These are phyloP conservation scores for Meyerozyma guilliermondii DNA, from an alignment of 1,139 yeast species.

Conservation along the genomic window DNA sequence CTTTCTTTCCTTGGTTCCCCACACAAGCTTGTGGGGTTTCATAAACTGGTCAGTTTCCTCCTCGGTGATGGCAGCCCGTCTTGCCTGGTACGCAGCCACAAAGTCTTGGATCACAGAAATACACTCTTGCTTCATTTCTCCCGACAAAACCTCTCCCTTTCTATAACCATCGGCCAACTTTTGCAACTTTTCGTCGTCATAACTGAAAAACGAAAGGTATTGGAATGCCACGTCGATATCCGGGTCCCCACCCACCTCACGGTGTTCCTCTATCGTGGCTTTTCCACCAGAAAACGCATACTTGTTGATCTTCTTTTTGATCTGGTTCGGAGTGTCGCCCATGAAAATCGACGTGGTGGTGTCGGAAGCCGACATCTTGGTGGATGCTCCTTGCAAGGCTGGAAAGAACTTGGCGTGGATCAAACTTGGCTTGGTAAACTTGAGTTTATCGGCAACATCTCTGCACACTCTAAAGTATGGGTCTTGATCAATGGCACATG, in stretches of 20 bases:
- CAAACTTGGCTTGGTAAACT: conserved; percentile 85
- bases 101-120: conserved; percentile 74
- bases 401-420: conserved; percentile 97
- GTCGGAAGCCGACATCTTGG: conserved; percentile 96
- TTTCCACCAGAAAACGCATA: conserved; percentile 97
- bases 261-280: conserved; percentile 83
- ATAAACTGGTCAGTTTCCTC: conserved; percentile 67
- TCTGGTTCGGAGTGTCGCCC: conserved; percentile 91
- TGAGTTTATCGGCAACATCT: conserved; percentile 93
- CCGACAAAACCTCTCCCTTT: conserved; percentile 80
- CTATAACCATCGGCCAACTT: conserved; percentile 62
- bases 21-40: conserved; percentile 78
- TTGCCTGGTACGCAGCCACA: conserved; percentile 76
- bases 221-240: conserved; percentile 96
- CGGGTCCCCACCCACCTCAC: conserved; percentile 85
- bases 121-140: conserved; percentile 90
- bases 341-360: conserved; percentile 75
- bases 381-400: conserved; percentile 92
- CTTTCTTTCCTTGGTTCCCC: conserved; percentile 66
- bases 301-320: conserved; percentile 91
- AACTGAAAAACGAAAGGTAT: conserved; percentile 81
- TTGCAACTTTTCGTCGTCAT: conserved; percentile 78
- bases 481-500: conserved; percentile 99
- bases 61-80: conserved; percentile 64
- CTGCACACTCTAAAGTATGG: conserved; percentile 97